Conservation (phyloP, 257 asterid genomes). For the Craterostigma plantagineum region DNA sequence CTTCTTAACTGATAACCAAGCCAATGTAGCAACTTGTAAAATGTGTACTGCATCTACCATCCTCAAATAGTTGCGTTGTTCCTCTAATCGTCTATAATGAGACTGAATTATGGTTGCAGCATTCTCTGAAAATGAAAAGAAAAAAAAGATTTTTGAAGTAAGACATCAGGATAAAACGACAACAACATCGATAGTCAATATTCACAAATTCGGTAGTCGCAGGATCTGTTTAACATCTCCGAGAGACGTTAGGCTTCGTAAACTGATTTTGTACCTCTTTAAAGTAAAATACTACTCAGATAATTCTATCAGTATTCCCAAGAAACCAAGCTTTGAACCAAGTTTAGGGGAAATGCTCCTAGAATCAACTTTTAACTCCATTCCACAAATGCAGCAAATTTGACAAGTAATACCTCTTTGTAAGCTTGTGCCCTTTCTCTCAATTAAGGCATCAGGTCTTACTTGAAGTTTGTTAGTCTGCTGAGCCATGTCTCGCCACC, state of each 20-base stretch:
- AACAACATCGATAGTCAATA: too few species aligned
- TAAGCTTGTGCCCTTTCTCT: slow-evolving; percentile 19
- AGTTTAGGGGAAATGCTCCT: background rate
- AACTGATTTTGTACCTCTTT: too few species aligned
- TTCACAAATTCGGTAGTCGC: too few species aligned
- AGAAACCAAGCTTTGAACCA: too few species aligned
- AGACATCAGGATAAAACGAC: background rate
- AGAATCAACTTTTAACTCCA: background rate
- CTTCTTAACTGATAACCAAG: slow-evolving; percentile 44
- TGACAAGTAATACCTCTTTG: slow-evolving; percentile 36
- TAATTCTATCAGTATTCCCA: too few species aligned
- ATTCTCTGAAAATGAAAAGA: slow-evolving; percentile 36
- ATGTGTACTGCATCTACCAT: slow-evolving; percentile 30
- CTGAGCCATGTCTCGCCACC: slow-evolving; percentile 99
- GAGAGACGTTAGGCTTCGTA: too few species aligned
- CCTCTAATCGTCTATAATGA: slow-evolving; percentile 36
- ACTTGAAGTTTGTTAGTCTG: slow-evolving; percentile 44
- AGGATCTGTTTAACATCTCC: too few species aligned
- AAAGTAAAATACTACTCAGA: too few species aligned
- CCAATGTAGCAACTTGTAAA: slow-evolving; percentile 44
- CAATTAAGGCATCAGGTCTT: slow-evolving; percentile 13
- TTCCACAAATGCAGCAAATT: slow-evolving; percentile 7
- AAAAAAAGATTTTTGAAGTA: slow-evolving; percentile 3
- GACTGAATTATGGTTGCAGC: slow-evolving; percentile 85
- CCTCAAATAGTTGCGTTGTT: slow-evolving; percentile 28